Base-by-base conservation (phyloP, 1,284 basidiomycete genomes). In the Sporisorium exsertum region DNA sequence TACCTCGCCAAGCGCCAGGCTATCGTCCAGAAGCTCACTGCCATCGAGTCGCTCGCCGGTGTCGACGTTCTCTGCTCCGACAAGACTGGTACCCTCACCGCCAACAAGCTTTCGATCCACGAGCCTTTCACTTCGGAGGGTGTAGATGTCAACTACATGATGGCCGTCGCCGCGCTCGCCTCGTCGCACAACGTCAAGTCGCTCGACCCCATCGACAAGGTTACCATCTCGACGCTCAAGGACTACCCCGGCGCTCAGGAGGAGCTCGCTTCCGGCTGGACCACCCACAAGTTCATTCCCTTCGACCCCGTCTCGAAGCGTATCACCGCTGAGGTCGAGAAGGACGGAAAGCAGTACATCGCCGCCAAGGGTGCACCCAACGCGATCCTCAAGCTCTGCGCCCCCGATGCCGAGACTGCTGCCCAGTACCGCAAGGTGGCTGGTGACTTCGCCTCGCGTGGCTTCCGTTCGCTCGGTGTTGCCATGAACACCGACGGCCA, bases 21-120 rank as follows among this genome's bases (percentile, higher is more conserved):
- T n/a, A 89, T 90, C 81, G 89, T 90, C n/a, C 89, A 89, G 82
- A 89, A 89, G 84, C 86, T 90, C 49, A 89, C 89, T 15, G 89
- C 89, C 53, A 89, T 90, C 83, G 89, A 90, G 82, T 88, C 88
- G 35, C 86, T 90, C 26, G 89, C 89, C 27, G 89, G 89, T 79
- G 89, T 89, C 67, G 88, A 89, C 73, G 88, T 89, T 32, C 87
- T 89, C 42, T 89, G 89, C 84, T 88, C 88, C 37, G 89, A 89
- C 83, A 89, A 89, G 87, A 89, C 89, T 8, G 89, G 88, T 69
- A 89, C 88, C 7, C 83, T 90, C 43, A 89, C 89, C 13, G 89
- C 89, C 51, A 89, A 90, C 87, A 89, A 89, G 86, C 86, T 90
- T n/a, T 87, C 87, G 18, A 85, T 89, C 47, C 88, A 89, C 82